Evolutionary conservation across 75 land plant species (phyloP), one percentile per base, ranked within the genome.

Genomic region (Adiantum capillusveneris): DNA sequence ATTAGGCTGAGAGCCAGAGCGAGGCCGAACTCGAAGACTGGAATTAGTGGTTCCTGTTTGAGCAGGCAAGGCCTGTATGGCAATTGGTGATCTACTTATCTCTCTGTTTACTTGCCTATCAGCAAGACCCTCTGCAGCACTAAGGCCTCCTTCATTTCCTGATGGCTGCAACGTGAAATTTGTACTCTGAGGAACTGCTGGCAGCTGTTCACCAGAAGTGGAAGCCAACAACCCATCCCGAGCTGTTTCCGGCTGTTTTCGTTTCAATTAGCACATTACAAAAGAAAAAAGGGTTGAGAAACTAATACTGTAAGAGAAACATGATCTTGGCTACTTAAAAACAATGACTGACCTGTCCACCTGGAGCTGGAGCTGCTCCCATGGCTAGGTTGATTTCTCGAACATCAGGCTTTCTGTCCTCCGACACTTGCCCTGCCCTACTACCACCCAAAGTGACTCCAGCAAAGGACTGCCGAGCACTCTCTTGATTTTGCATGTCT

Each of bases 1-100:
- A 53, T 53, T 25, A 22, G 27, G 49, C 25, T 24, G 41, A 21
- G 65, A 37, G 59, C 30, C 59, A 22, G 53, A 25, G 16, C 27
- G 63, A 22, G n/a, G 25, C 21, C 71, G 27, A 46, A 66, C 41
- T 31, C 65, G 29, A 44, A 28, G 29, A 18, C 16, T 54, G 6
- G 46, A 17, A 64, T 53, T 64, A 6, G 61, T 29, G 65, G 53
- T 36, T 14, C 34, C 73, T 27, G 53, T 31, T 41, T 65, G 72
- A 11, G 73, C 81, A 25, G 86, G 79, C 57, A 82, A 81, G 31
- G 83, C 86, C 55, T 86, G 90, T 68, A 79, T 67, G 43, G 86
- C 83, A 30, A 60, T 50, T 21, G 90, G 80, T 25, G 62, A 53
- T 45, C 81, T 68, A 31, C 29, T 72, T 34, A 79, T 46, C 59